These are phyloP conservation scores for Yamadazyma atmosphaerica DNA, from an alignment of 1,139 yeast species.

Conservation along the genomic window DNA sequence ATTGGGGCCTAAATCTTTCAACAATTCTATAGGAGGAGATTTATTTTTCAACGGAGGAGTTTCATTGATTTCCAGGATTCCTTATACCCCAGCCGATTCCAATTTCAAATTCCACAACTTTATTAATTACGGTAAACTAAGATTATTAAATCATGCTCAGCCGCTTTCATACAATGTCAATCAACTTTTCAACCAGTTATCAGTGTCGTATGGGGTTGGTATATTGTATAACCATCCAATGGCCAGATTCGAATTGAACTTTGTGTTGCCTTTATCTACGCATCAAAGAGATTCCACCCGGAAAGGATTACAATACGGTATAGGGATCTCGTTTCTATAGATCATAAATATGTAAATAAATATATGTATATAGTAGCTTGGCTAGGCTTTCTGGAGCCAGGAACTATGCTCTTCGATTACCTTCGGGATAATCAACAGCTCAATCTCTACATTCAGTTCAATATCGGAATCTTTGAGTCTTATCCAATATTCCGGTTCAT, in stretches of 20 bases:
- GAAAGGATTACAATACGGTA: conserved; percentile 91
- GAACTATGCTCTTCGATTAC: conserved; percentile 60
- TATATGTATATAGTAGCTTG: background rate
- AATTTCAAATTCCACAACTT: conserved; percentile 72
- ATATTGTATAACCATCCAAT: conserved; percentile 79
- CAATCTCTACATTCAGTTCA: conserved; percentile 56
- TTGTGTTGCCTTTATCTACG: conserved; percentile 72
- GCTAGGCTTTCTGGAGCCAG: conserved; percentile 48
- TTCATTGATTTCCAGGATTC: conserved; percentile 66
- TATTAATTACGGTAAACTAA: conserved; percentile 70
- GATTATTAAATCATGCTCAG: conserved; percentile 5
- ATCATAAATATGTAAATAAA: conserved; percentile 2
- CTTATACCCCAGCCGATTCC: conserved; percentile 54
- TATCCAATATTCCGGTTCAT: conserved; percentile 52
- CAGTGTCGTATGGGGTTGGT: conserved; percentile 73
- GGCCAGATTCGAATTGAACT: conserved; percentile 89
- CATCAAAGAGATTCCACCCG: conserved; percentile 67
- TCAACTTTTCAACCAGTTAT: conserved; percentile 32
- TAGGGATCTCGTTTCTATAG: conserved; percentile 81
- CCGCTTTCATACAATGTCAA: conserved; percentile 17
- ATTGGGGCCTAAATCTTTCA: conserved; percentile 77
- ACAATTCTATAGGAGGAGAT: conserved; percentile 76
- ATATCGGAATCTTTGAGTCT: conserved; percentile 45
- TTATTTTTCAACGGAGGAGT: conserved; percentile 69
- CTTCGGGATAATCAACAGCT: conserved; percentile 72